Conservation (phyloP, 352 stramenopile genomes). For the Pythium angustatum region DNA sequence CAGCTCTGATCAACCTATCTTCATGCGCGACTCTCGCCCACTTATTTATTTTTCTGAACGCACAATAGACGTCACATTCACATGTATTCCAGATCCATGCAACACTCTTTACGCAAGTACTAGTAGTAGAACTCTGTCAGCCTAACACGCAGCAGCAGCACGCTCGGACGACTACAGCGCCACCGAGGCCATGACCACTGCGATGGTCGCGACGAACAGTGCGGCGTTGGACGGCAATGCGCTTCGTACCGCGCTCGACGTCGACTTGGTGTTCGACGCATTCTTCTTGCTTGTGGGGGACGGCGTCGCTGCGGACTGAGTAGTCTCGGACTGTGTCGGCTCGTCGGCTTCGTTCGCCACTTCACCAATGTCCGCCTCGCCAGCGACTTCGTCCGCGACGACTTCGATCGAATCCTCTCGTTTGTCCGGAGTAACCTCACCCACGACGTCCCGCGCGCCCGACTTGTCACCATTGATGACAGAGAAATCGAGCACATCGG, state of each 20-base stretch:
- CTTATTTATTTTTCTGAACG: constrained; percentile 7
- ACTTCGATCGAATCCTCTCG: neutral
- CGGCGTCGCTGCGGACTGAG: constrained; percentile 5
- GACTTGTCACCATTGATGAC: constrained; percentile 15
- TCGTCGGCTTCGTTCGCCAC: constrained; percentile 5
- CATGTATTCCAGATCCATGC: neutral
- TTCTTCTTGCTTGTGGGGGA: constrained; percentile 18
- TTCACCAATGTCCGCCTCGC: neutral
- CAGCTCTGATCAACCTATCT: constrained; percentile 22
- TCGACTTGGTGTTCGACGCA: constrained; percentile 7
- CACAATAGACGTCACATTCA: constrained; percentile 3
- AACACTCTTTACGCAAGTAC: constrained; percentile 3
- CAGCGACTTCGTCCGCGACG: neutral
- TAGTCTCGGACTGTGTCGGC: neutral
- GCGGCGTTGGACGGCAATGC: neutral
- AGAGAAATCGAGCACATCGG: constrained; percentile 21
- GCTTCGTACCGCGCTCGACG: neutral
- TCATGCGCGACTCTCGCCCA: neutral
- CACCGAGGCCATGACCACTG: neutral
- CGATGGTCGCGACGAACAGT: neutral
- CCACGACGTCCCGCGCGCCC: constrained; percentile 13
- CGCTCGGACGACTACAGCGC: neutral
- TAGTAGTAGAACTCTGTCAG: neutral
- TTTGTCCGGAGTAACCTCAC: constrained; percentile 1
- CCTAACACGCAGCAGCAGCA: neutral